These are phyloP conservation scores for Epithemia pelagica DNA, from an alignment of 108 stramenopile genomes.

Conservation along the genomic window DNA sequence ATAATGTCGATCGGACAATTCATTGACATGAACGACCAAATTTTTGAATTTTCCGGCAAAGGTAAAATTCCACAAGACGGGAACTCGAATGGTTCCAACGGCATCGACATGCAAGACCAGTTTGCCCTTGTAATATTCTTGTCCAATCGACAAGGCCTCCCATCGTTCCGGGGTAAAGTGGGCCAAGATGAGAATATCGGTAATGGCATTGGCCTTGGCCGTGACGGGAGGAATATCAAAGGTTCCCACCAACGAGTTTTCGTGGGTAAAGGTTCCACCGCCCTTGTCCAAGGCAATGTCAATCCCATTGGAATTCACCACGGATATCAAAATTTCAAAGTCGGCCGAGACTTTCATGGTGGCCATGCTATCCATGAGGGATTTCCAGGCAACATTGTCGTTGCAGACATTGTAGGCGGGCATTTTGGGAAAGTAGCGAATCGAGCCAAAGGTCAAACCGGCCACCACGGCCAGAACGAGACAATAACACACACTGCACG, in stretches of 20 bases:
- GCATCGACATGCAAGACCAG: conserved; percentile 38
- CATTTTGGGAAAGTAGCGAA: conserved; percentile 56
- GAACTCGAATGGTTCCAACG: conserved; percentile 38
- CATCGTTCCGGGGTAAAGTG: conserved; percentile 64
- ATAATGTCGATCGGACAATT: conserved; percentile 56
- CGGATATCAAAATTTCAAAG: conserved; percentile 73
- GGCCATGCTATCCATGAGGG: conserved; percentile 65
- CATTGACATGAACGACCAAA: conserved; percentile 54
- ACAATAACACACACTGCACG: conserved; percentile 34
- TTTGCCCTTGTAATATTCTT: conserved; percentile 71
- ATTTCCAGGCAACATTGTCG: conserved; percentile 72
- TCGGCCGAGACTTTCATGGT: conserved; percentile 59
- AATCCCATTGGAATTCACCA: conserved; percentile 76
- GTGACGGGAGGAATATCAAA: conserved; percentile 58
- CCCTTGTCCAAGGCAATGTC: conserved; percentile 57
- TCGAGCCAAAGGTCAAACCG: conserved; percentile 24
- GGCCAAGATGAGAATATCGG: conserved; percentile 70
- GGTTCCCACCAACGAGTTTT: conserved; percentile 60
- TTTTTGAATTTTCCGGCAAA: conserved; percentile 39
- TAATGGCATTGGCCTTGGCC: conserved; percentile 57
- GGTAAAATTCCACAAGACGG: conserved; percentile 45
- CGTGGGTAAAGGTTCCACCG: conserved; percentile 58
- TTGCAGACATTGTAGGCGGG: conserved; percentile 84
- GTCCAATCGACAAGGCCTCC: conserved; percentile 54
- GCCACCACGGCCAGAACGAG: conserved; percentile 31